Percentiles rank a stretch among this genome's conserved stretches.
Conservation (phyloP, 176 grass and related monocot species). For the Aegilops tauschii region DNA sequence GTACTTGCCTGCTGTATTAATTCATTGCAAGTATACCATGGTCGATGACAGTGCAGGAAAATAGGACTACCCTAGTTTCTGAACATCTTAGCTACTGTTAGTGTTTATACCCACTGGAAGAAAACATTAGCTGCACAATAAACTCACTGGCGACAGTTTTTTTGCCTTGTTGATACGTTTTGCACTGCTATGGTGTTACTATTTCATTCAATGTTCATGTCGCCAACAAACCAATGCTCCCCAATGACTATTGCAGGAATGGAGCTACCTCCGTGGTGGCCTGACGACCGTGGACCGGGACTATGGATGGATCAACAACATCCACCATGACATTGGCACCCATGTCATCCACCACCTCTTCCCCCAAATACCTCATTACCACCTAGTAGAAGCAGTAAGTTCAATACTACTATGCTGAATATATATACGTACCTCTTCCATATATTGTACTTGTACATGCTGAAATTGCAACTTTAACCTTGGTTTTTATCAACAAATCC, state of each 20-base stretch:
- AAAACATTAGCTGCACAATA: background rate
- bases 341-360: slow-evolving; percentile 98
- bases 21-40: background rate
- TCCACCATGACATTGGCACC: slow-evolving; percentile 95
- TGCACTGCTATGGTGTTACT: background rate
- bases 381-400: slow-evolving; percentile 82
- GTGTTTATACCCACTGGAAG: background rate
- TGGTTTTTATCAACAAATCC: background rate
- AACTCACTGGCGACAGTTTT: background rate
- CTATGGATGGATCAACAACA: slow-evolving; percentile 94
- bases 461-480: background rate
- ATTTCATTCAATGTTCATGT: background rate
- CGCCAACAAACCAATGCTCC: background rate
- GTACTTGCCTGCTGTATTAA: slow-evolving; percentile 25
- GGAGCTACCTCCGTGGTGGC: slow-evolving; percentile 89
- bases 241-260: slow-evolving; percentile 50
- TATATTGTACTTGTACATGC: background rate
- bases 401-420: background rate
- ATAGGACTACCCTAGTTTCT: background rate
- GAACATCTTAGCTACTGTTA: background rate
- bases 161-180: background rate
- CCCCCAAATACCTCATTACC: slow-evolving; percentile 91
- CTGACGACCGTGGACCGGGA: slow-evolving; percentile 82
- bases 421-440: background rate
- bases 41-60: background rate